Base-by-base conservation (phyloP, 352 stramenopile species). In the Aphanomyces cochlioides region DNA sequence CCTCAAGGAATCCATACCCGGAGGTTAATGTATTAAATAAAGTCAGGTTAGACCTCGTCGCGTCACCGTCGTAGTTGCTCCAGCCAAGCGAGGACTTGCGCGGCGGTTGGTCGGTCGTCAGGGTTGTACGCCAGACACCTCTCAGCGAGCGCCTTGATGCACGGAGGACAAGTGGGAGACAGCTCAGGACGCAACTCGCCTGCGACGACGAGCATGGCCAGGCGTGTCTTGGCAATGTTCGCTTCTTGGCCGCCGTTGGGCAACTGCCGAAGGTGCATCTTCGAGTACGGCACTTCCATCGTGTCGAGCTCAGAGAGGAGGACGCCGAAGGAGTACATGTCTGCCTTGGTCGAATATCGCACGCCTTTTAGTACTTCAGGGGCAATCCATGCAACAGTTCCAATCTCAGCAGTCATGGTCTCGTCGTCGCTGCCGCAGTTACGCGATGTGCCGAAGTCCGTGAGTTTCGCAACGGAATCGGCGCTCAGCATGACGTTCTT, bases 261-360 rank as follows among this genome's bases (percentile, higher is more conserved):
- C 17, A 37, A 40, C 7, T 21, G 47, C 28, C 6, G 36, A 64
- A 38, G 63, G 63, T 12, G 34, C 37, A 37, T 12, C 47, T 28
- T 63, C 17, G 64, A 54, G 19, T 70, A 70, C 5, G 64, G 64
- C 19, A 70, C 53, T 63, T 70, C 17, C 7, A 56, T 19, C 54
- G 66, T 76, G 63, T 79, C 74, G 56, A 79, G 21, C 50, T 79
- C 74, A 7, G 74, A 72, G 17, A 79, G 57, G 34, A 79, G 19
- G 28, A 79, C 69, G 3, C 75, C 75, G 15, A 79, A 69, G 45
- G 72, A 77, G 59, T 79, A 79, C 21, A 79, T 77, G 38, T 79
- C 75, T 5, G 72, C 75, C 68, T 76, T 77, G 50, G 75, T 73
- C 12, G 69, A 74, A 73, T 79, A 79, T 15, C 72, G 75, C 41